Evolutionary conservation across 1,139 yeast species (phyloP).

Genomic region (Tardiomyces digboiensis): DNA sequence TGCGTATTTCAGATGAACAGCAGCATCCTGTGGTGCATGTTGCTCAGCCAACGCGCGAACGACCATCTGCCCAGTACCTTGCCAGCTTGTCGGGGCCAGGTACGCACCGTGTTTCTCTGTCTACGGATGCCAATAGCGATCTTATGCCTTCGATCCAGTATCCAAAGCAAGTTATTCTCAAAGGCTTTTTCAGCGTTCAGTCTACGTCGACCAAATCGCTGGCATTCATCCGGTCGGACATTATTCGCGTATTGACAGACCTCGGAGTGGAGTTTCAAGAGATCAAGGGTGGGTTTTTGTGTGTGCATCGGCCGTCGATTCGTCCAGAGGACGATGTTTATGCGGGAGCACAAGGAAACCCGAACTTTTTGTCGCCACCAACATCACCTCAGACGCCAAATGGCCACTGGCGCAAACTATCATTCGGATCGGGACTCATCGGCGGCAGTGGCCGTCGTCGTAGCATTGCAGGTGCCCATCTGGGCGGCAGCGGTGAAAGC

Average conservation of each 20-base stretch:
- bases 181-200: conserved; percentile 93
- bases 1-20: conserved; percentile 8
- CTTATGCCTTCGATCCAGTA: conserved; percentile 92
- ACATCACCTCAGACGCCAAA: conserved; percentile 15
- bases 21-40: conserved; percentile 1
- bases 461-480: conserved; percentile 4
- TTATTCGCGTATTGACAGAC: conserved; percentile 66
- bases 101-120: conserved; percentile 6
- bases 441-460: conserved; percentile 15
- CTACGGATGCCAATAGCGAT: conserved; percentile 17
- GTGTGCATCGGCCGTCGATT: conserved; percentile 52
- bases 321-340: conserved; percentile 5
- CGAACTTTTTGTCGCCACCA: conserved; percentile 5
- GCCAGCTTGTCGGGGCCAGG: conserved; percentile 14
- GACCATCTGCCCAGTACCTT: background rate
- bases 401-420: conserved; percentile 26
- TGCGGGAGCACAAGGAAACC: background rate
- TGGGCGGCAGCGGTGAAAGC: conserved; percentile 17
- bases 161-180: conserved; percentile 83
- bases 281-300: conserved; percentile 90
- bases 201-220: conserved; percentile 91
- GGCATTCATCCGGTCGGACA: conserved; percentile 79
- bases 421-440: conserved; percentile 8
- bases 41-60: conserved; percentile 1
- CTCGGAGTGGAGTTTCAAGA: conserved; percentile 80